Percentiles rank a stretch among this genome's conserved stretches.
These are phyloP conservation scores for Bauhinia variegata DNA, from an alignment of 306 rosid genomes.

Conservation along the genomic window DNA sequence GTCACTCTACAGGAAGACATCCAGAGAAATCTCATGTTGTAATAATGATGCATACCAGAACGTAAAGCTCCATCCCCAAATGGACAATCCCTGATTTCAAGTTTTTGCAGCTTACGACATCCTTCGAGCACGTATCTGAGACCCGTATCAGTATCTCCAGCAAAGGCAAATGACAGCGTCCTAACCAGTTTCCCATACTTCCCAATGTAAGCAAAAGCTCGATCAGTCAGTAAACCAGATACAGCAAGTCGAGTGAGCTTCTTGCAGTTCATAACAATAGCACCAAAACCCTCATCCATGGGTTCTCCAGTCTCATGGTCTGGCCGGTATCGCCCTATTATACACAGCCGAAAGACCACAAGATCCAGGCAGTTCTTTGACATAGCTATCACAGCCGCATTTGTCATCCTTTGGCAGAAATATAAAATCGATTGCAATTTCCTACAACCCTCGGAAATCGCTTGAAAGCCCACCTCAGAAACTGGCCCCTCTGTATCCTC, in stretches of 20 bases:
- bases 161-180: conserved; percentile 87
- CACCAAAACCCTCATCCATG: conserved; percentile 94
- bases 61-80: conserved; percentile 76
- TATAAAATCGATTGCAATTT: conserved; percentile 71
- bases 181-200: conserved; percentile 70
- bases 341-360: conserved; percentile 81
- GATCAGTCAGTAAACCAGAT: conserved; percentile 84
- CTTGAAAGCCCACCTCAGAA: conserved; percentile 77
- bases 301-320: conserved; percentile 65
- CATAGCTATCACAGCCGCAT: conserved; percentile 89
- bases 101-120: conserved; percentile 76
- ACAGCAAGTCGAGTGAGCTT: conserved; percentile 86
- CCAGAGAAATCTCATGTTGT: conserved; percentile 95
- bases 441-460: conserved; percentile 86
- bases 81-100: conserved; percentile 89
- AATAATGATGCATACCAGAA: conserved; percentile 78
- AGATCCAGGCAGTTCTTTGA: conserved; percentile 84
- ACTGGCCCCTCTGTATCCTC: conserved; percentile 78
- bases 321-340: conserved; percentile 70
- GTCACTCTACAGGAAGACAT: conserved; percentile 75
- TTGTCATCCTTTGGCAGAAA: conserved; percentile 83
- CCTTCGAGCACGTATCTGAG: conserved; percentile 75
- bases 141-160: conserved; percentile 71
- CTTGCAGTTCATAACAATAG: conserved; percentile 89
- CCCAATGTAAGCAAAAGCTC: conserved; percentile 71